Base-by-base conservation (phyloP, 768 basidiomycete species). In the Leccinum ochraceum region DNA sequence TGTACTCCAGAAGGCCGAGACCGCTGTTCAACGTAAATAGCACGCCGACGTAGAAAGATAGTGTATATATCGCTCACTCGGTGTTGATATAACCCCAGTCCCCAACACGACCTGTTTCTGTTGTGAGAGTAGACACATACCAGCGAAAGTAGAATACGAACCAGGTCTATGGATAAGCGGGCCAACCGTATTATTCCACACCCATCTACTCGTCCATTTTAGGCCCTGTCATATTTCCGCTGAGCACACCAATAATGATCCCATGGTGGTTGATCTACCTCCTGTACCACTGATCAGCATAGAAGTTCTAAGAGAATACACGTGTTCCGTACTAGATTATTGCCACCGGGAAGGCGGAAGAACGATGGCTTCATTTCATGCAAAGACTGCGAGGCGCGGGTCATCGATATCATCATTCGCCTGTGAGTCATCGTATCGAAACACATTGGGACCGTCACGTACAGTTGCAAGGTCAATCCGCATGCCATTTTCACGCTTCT, bases 341-440 rank as follows among this genome's bases (percentile, higher is more conserved):
- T 86, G 6, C 87, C 87, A 14, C 87, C 87, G 1, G 86, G 87
- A 67, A 87, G 81, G 17, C 87, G 79, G 77, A 84, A 86, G 68
- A 87, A 84, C 17, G 81, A 74, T 13, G 86, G 85, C 5, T 78
- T 78, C 74, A 83, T 79, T 16, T 80, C 82, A 11, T 75, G 74
- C 44, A 88, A 74, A 2, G 82, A 74, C 82, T 87, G 11, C 34
- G 9, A 44, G n/a, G 16, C 1, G 17, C 17, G 42, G 14, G 24
- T 30, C 17, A 8, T 34, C 34, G 34, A 34, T 13, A 34, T 5
- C 34, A 34, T 37, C 6, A 28, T 51, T 32, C 50, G 22, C 20
- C 32, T 3, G 6, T 22, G 53, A 10, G 10, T 51, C 20, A 36
- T 22, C 17, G 9, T 8, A 44, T 44, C 42, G n/a, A 10, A n/a